Base-by-base conservation (phyloP, 1,139 yeast genomes). In the Arxiozyma telluris region DNA sequence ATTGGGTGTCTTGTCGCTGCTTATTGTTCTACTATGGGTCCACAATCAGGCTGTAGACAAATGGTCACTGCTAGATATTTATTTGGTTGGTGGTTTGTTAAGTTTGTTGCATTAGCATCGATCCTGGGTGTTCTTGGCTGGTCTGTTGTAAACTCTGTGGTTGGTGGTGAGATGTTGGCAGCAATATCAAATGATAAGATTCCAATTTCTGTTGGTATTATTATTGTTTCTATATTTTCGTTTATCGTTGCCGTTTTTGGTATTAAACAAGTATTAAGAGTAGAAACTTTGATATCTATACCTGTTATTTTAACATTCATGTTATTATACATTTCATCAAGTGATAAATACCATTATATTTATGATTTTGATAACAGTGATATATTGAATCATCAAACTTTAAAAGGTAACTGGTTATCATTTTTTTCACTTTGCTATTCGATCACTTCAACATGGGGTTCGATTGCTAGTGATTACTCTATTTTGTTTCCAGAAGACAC, bases 381-480 rank as follows among this genome's bases (percentile, higher is more conserved):
- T 38, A 53, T 54, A 8, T 65, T 77, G 4, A 67, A 69, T 53
- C 77, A 78, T 3, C 54, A 73, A 1, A 76, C 80, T 1, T 66
- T 74, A 15, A 75, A 76, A 51, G 96, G 95, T 9, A 80, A 82
- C 65, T 82, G 88, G 80, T 68, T 89, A 38, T 79, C 89, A 20
- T 86, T 82, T 67, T 87, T 88, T 64, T 80, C 91, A 1, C 73
- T 88, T 50, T 77, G 85, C 42, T 87, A 87, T 64, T 84, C 96
- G 39, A 82, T 85, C 49, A 88, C 96, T 3, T 80, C 91, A 1
- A 87, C 96, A 1, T 90, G 96, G 96, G 94, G 95, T 42, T 85
- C 93, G 5, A 80, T 86, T 57, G 87, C 96, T 1, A 78, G 93
- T 0, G 97, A 90, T 69, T 90, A 89, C 68, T 87, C 87, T 67